phyloP scores from a whole-genome alignment of 345 rosid species.

The Eucalyptus sp. region DNA sequence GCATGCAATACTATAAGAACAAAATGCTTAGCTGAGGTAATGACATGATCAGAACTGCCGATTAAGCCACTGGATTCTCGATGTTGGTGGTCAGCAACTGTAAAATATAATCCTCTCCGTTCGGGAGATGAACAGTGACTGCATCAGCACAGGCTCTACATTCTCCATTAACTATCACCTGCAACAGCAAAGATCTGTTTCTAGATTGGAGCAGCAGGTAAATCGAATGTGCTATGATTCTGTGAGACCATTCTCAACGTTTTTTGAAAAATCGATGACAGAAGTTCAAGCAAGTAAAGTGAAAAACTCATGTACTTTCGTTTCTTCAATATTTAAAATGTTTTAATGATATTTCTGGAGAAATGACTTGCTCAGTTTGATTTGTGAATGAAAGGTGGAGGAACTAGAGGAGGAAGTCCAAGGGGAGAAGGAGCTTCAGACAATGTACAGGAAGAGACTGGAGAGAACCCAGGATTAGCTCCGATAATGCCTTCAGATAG shows the following conservation, averaged over 20 bases:
- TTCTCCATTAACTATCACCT: no score
- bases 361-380: neutral
- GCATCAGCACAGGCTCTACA: neutral
- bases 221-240: no score
- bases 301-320: no score
- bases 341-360: neutral
- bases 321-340: neutral
- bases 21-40: neutral
- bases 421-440: slow-evolving; percentile 24
- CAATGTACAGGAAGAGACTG: slow-evolving; percentile 24
- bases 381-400: slow-evolving; percentile 6
- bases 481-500: slow-evolving; percentile 39
- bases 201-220: no score
- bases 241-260: no score
- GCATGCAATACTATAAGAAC: no score
- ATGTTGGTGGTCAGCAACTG: neutral
- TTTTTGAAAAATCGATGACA: no score
- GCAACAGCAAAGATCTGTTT: no score
- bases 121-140: slow-evolving; percentile 19
- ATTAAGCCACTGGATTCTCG: neutral
- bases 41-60: neutral
- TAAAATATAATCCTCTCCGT: slow-evolving; percentile 8
- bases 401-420: slow-evolving; percentile 16
- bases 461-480: slow-evolving; percentile 46
- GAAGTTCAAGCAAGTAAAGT: no score